Percentiles rank a stretch among this genome's conserved stretches.
phyloP scores from a whole-genome alignment of 352 stramenopile genomes.

The Lagenidium giganteum region DNA sequence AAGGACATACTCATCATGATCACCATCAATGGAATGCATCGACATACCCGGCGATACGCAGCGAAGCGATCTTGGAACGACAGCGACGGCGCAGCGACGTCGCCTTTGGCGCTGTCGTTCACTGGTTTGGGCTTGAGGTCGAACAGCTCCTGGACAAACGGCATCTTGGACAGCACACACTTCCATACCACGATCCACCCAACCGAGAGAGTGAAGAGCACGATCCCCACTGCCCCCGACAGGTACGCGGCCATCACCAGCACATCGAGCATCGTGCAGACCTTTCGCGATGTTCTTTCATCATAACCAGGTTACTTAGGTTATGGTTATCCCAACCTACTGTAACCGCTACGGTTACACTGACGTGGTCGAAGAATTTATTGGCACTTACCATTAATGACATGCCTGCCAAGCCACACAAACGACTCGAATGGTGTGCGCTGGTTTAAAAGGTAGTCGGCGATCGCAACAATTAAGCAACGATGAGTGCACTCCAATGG shows the following conservation, averaged over 20 bases:
- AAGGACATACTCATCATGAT: constrained; percentile 1
- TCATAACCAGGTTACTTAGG: no score
- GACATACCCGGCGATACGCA: constrained; percentile 52
- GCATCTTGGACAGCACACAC: constrained; percentile 79
- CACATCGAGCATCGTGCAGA: constrained; percentile 36
- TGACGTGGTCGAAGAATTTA: no score
- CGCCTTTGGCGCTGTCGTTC: constrained; percentile 27
- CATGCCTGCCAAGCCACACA: no score
- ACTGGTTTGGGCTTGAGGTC: constrained; percentile 60
- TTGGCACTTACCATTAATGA: no score
- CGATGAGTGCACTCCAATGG: no score
- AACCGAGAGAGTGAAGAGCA: constrained; percentile 70
- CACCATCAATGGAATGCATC: background rate
- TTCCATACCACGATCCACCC: constrained; percentile 85
- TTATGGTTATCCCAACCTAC: no score
- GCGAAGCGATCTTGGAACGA: constrained; percentile 76
- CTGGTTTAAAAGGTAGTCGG: no score
- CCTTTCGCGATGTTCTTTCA: no score
- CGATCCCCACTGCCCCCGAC: constrained; percentile 68
- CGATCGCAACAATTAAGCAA: no score
- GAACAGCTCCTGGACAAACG: constrained; percentile 79
- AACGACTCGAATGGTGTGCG: no score
- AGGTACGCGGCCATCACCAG: constrained; percentile 66
- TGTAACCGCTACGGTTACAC: no score
- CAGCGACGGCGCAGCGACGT: constrained; percentile 27